Evolutionary conservation across 805 yeast species (phyloP).

Genomic region (Kodamaea neixiangensis): DNA sequence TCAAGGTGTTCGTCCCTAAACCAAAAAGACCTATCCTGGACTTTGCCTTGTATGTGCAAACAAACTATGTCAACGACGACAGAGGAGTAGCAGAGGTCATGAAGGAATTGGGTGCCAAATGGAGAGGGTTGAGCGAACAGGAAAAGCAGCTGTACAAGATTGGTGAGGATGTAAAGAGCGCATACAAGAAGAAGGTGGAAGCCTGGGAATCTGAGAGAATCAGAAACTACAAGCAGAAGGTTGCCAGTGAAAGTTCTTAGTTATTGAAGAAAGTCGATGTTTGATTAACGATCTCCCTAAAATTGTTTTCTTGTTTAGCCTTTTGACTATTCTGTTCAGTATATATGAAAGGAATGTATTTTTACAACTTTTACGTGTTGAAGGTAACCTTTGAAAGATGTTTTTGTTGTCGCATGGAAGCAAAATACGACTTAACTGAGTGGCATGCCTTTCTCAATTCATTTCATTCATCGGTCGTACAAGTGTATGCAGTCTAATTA

Average conservation of each 20-base stretch:
- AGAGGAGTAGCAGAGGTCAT: constrained; percentile 25
- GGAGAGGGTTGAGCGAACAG: constrained; percentile 30
- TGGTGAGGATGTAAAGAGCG: constrained; percentile 19
- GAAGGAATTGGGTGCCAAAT: constrained; percentile 28
- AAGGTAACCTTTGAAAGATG: too few relatives aligned
- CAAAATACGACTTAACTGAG: too few relatives aligned
- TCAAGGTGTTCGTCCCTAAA: constrained; percentile 28
- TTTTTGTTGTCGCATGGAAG: too few relatives aligned
- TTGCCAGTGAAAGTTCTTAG: not conserved
- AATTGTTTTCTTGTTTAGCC: too few relatives aligned
- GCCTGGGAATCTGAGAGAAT: constrained; percentile 35
- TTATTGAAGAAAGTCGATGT: not conserved
- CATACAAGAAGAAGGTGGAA: constrained; percentile 23
- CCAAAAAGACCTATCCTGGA: constrained; percentile 35
- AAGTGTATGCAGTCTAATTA: too few relatives aligned
- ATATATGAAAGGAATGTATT: too few relatives aligned
- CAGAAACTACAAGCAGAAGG: constrained; percentile 15
- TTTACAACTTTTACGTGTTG: too few relatives aligned
- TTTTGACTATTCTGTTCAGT: too few relatives aligned
- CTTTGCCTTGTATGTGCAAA: constrained; percentile 33
- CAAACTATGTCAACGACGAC: constrained; percentile 26
- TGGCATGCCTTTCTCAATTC: too few relatives aligned
- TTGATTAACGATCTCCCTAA: too few relatives aligned
- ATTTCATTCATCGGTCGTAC: too few relatives aligned
- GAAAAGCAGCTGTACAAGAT: constrained; percentile 30